Base-by-base conservation (phyloP, 768 basidiomycete genomes). In the Psilocybe cyanescens region DNA sequence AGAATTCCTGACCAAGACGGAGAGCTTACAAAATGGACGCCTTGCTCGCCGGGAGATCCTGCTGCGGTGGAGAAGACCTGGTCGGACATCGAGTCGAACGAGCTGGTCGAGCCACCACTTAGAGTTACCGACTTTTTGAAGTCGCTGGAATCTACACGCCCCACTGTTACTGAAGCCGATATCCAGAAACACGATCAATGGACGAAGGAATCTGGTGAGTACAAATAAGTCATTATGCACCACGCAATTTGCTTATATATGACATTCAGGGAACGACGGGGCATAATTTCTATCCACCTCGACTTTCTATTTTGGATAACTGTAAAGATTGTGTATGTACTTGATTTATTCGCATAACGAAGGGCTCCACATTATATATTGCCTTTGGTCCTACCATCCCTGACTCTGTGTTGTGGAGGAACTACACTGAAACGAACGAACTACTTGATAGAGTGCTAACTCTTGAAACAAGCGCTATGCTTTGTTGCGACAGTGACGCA, bases 41-140 rank as follows among this genome's bases (percentile, higher is more conserved):
- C 97, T 2, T 99, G 97, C 73, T 98, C 96, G 1, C 96, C 97
- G 1, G 96, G 97, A 8, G 95, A 96, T 66, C 81, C 86, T 0
- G 86, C 86, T 0, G 95, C 92, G 0, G 79, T 86, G 53, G 97
- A 99, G 78, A 94, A 90, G 80, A 79, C 86, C 4, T 98, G 97
- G 97, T 85, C 91, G 19, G 91, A 92, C 58, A 81, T 99, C 46
- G 88, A 88, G 47, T 89, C 90, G 2, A 92, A 98, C 57, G 93
- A 97, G 71, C 78, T 98, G 41, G 79, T 88, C n/a, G 97, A 99
- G 73, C 97, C 97, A 1, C 83, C 89, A 55, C 78, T 99, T 72
- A 86, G 78, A 59, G 56, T 93, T 33, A 79, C 76, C 8, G 95
- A 97, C 72, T 98, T 98, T 71, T 68, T 96, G 71, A 90, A 89